These are phyloP conservation scores for Neurospora cerealis DNA, from an alignment of 495 filamentous ascomycete species.

Conservation along the genomic window DNA sequence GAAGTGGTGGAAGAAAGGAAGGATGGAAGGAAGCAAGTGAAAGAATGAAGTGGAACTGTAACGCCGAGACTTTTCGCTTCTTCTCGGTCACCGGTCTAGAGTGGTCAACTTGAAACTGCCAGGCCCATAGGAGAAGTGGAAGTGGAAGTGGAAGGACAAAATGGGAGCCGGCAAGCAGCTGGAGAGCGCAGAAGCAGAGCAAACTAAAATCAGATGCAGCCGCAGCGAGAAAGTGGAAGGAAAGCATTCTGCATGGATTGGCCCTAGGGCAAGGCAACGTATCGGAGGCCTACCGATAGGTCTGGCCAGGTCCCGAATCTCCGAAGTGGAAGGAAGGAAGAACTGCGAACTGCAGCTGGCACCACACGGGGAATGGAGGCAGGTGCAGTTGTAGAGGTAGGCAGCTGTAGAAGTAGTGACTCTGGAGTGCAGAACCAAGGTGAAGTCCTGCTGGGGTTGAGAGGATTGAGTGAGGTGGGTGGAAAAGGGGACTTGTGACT, in stretches of 20 bases:
- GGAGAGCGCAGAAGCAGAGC: background rate
- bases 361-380: background rate
- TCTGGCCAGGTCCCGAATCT: background rate
- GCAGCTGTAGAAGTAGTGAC: background rate
- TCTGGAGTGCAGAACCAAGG: background rate
- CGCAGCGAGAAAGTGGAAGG: background rate
- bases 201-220: background rate
- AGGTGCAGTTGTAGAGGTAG: background rate
- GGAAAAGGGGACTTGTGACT: background rate
- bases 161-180: background rate
- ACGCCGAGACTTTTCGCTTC: background rate
- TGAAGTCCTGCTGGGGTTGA: background rate
- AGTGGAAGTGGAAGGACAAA: background rate
- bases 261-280: background rate
- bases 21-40: background rate
- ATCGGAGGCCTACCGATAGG: background rate
- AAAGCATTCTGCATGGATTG: background rate
- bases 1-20: background rate
- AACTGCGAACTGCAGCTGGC: background rate
- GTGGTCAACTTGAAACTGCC: background rate
- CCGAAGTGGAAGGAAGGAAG: background rate
- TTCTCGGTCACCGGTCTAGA: background rate
- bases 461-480: background rate
- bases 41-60: background rate
- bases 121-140: background rate